phyloP scores from a whole-genome alignment of 768 basidiomycete species.

The Cystoderma amianthinum region DNA sequence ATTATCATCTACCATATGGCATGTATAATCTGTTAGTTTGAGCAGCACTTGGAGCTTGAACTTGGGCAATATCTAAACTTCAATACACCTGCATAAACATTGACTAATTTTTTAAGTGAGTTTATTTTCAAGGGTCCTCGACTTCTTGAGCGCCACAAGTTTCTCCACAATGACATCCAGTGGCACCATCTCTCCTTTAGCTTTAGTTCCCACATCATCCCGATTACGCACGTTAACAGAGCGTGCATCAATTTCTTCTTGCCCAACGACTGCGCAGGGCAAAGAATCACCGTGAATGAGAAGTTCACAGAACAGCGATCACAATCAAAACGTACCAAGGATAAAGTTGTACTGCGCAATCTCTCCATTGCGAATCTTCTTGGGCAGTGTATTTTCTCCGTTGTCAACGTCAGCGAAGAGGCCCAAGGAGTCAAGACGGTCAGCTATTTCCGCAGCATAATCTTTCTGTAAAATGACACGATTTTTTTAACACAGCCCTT shows the following conservation, averaged over 20 bases:
- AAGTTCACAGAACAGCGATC: background rate
- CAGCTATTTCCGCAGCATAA: conserved; percentile 79
- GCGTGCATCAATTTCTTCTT: conserved; percentile 78
- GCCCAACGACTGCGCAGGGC: conserved; percentile 96
- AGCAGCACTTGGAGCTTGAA: too few relatives aligned
- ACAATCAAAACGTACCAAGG: conserved; percentile 53
- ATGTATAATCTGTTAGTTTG: too few relatives aligned
- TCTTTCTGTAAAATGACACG: conserved; percentile 66
- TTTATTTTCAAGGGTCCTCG: conserved; percentile 34
- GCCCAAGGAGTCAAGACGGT: conserved; percentile 59
- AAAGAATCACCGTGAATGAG: conserved; percentile 5
- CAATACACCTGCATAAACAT: too few relatives aligned
- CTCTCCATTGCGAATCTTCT: conserved; percentile 97
- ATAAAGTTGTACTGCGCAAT: conserved; percentile 98
- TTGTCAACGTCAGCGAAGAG: conserved; percentile 92
- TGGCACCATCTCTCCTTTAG: conserved; percentile 66
- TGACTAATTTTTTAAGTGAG: conserved; percentile 15
- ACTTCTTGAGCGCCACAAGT: conserved; percentile 64
- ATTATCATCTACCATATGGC: too few relatives aligned
- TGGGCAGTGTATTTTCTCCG: conserved; percentile 84
- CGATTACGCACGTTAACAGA: conserved; percentile 96
- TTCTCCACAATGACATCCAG: conserved; percentile 67
- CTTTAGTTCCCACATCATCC: conserved; percentile 86
- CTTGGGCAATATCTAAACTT: too few relatives aligned
- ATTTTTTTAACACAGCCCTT: background rate